phyloP scores from a whole-genome alignment of 2,329 filamentous ascomycete genomes.

The Claviceps paspali region DNA sequence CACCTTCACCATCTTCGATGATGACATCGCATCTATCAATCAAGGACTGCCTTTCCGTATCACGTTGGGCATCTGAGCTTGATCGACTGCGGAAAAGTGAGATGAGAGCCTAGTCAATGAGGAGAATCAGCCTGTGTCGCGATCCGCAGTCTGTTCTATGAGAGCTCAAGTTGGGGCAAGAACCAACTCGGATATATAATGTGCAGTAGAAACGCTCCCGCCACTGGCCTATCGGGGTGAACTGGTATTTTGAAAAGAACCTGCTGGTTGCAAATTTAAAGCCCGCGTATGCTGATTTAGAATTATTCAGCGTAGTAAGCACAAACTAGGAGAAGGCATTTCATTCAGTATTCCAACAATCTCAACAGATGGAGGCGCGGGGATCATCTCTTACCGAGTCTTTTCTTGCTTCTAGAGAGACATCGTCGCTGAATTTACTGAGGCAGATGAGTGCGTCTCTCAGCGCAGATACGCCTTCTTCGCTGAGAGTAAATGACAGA shows the following conservation, averaged over 20 bases:
- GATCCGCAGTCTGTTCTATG: too few species aligned
- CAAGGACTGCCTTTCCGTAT: slow-evolving; percentile 49
- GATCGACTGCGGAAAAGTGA: slow-evolving; percentile 58
- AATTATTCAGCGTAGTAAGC: slow-evolving; percentile 62
- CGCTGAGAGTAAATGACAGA: slow-evolving; percentile 59
- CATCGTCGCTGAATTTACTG: slow-evolving; percentile 65
- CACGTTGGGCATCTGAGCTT: slow-evolving; percentile 38
- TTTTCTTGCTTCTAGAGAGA: slow-evolving; percentile 56
- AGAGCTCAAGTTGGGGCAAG: too few species aligned
- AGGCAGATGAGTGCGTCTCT: slow-evolving; percentile 63
- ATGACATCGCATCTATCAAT: slow-evolving; percentile 62
- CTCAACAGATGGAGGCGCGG: too few species aligned
- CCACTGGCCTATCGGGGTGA: slow-evolving; percentile 35
- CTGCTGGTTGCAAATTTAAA: slow-evolving; percentile 50
- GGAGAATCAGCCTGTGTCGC: slow-evolving; percentile 1
- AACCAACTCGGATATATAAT: slow-evolving; percentile 51
- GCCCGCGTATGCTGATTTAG: slow-evolving; percentile 64
- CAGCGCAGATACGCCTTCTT: slow-evolving; percentile 54
- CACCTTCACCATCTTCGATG: slow-evolving; percentile 54
- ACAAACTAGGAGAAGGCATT: slow-evolving; percentile 38
- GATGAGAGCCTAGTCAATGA: slow-evolving; percentile 38
- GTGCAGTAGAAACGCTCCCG: slow-evolving; percentile 56
- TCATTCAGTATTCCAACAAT: too few species aligned
- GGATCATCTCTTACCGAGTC: slow-evolving; percentile 39
- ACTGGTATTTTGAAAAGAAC: slow-evolving; percentile 63